phyloP scores from a whole-genome alignment of 805 yeast species.

The Candida ascalaphidarum region DNA sequence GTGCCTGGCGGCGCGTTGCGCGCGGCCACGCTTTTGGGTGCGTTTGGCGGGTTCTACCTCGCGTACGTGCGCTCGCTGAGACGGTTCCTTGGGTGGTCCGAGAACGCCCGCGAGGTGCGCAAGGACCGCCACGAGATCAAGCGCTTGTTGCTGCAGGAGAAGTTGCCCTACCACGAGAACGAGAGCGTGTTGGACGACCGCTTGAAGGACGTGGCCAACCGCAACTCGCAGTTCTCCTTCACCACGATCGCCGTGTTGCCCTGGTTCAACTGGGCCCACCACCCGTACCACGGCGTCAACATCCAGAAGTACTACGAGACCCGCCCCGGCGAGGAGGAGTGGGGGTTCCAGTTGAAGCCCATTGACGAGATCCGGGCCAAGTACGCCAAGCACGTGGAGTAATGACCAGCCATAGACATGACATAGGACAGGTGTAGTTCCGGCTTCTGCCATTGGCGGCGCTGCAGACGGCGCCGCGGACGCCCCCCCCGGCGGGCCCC shows the following conservation, averaged over 20 bases:
- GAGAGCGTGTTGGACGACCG: slow-evolving; percentile 48
- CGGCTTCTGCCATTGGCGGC: too few species aligned
- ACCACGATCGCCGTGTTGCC: slow-evolving; percentile 56
- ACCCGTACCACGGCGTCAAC: slow-evolving; percentile 77
- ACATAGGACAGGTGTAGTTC: too few species aligned
- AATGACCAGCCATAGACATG: not conserved
- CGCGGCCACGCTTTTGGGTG: slow-evolving; percentile 54
- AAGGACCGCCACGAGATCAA: slow-evolving; percentile 72
- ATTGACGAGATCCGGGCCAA: slow-evolving; percentile 37
- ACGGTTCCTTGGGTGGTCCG: slow-evolving; percentile 73
- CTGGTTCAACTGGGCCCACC: slow-evolving; percentile 75
- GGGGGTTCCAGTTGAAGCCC: slow-evolving; percentile 48
- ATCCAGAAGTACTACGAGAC: slow-evolving; percentile 34
- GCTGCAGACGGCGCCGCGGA: too few species aligned
- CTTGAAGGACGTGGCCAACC: slow-evolving; percentile 65
- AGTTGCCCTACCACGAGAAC: slow-evolving; percentile 61
- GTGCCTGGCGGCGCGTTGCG: slow-evolving; percentile 52
- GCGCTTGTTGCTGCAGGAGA: slow-evolving; percentile 52
- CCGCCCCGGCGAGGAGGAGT: slow-evolving; percentile 50
- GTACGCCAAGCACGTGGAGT: slow-evolving; percentile 10
- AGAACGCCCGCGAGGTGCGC: slow-evolving; percentile 61
- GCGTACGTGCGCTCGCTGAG: slow-evolving; percentile 61
- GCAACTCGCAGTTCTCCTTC: slow-evolving; percentile 70
- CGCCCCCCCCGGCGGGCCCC: too few species aligned
- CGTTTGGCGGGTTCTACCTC: slow-evolving; percentile 63